Conservation (phyloP, 441 rosid species). For the Populus hybrid region DNA sequence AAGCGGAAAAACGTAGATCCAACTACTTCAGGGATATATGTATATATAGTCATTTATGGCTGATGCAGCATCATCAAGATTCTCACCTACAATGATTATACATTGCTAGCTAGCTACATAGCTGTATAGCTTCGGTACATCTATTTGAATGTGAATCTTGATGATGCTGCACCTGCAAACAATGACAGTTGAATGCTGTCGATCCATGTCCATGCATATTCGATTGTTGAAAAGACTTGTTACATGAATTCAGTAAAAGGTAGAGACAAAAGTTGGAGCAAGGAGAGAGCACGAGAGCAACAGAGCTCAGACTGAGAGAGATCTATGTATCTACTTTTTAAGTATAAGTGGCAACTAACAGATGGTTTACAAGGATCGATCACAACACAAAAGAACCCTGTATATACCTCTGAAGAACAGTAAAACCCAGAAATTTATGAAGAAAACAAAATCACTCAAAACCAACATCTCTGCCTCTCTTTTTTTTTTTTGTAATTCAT, state of each 20-base stretch:
- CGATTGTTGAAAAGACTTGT: not conserved
- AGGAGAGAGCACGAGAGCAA: not conserved
- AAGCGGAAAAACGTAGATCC: conserved; percentile 22
- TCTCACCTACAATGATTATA: too few relatives aligned
- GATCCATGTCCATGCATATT: not conserved
- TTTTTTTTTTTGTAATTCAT: conserved; percentile 11
- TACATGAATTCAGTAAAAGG: too few relatives aligned
- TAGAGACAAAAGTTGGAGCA: not conserved
- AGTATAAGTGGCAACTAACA: conserved; percentile 7
- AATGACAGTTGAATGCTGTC: conserved; percentile 37
- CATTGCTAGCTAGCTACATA: too few relatives aligned
- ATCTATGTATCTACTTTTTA: conserved; percentile 7
- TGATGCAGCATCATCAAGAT: conserved; percentile 71
- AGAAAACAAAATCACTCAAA: not conserved
- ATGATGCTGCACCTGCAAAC: conserved; percentile 55
- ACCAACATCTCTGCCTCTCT: conserved; percentile 2
- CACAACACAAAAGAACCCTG: not conserved
- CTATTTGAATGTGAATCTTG: too few relatives aligned
- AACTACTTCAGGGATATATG: not conserved
- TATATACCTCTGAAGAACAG: not conserved
- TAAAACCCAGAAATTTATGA: conserved; percentile 12
- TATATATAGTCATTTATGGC: conserved; percentile 49
- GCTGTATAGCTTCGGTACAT: too few relatives aligned
- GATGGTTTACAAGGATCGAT: conserved; percentile 3
- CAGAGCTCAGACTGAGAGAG: not conserved